Evolutionary conservation across 495 filamentous ascomycete genomes (phyloP).

Genomic region (Penicillium maclennaniae): DNA sequence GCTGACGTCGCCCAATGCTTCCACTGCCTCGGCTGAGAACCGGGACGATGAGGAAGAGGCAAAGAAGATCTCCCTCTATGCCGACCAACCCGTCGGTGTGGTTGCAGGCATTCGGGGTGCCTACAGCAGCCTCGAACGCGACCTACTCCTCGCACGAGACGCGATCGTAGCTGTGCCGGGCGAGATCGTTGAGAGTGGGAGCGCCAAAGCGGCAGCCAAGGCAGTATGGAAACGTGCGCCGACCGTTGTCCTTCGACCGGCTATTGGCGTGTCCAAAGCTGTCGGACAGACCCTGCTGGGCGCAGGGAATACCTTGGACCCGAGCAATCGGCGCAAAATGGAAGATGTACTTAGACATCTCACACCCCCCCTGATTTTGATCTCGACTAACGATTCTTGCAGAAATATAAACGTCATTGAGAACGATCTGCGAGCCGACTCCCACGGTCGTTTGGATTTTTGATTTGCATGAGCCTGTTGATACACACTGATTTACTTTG

Average conservation of each 20-base stretch:
- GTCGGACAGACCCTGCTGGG: constrained; percentile 86
- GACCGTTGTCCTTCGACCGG: constrained; percentile 84
- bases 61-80: constrained; percentile 81
- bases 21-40: constrained; percentile 51
- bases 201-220: constrained; percentile 73
- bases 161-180: constrained; percentile 93
- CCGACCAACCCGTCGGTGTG: constrained; percentile 85
- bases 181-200: constrained; percentile 83
- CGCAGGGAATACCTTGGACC: constrained; percentile 90
- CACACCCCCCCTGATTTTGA: neutral
- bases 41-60: constrained; percentile 59
- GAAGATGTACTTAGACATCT: constrained; percentile 69
- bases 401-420: constrained; percentile 48
- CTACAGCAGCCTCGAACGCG: constrained; percentile 75
- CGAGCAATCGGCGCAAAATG: constrained; percentile 71
- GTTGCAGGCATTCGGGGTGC: constrained; percentile 80
- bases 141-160: constrained; percentile 77
- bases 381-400: constrained; percentile 4
- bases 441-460: neutral
- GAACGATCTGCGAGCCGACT: neutral
- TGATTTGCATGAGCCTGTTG: constrained; percentile 4
- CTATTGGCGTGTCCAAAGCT: constrained; percentile 85
- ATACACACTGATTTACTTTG: constrained; percentile 10
- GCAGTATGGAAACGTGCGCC: constrained; percentile 81
- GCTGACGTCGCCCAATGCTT: constrained; percentile 47